Base-by-base conservation (phyloP, 1,139 yeast species). In the Zygosaccharomyces sapae region DNA sequence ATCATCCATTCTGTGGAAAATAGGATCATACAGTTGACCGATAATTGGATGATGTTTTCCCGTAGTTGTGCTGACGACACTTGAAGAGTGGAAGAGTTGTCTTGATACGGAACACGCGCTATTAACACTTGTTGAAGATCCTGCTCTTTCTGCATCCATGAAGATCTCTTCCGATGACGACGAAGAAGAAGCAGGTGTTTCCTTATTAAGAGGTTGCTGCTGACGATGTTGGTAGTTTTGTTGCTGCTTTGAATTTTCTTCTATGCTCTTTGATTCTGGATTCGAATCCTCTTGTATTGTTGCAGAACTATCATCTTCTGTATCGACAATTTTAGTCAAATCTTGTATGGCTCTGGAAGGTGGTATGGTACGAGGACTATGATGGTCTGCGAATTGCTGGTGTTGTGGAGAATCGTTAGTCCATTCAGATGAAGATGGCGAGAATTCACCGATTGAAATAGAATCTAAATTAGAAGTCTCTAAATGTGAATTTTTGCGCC, bases 1-100 rank as follows among this genome's bases (percentile, higher is more conserved):
- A 44, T 67, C 70, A 49, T 77, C 79, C 55, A 79, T 70, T 54
- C 72, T 74, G 12, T 66, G 66, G 44, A 79, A 66, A 5, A 80
- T 66, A 1, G 81, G 80, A 54, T 71, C 65, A 62, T 78, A 79
- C 51, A 78, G 66, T 31, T 68, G 69, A 22, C 70, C 69, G 3
- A 76, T 70, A 10, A 67, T 62, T 2, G 78, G 76, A 54, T 75
- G 79, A 64, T 51, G 57, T 10, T 40, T 46, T 8, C 36, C 37
- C 36, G 38, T 36, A 34, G 36, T 22, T 4, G 36, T 36, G 18
- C 38, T 39, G 7, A 30, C 34, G 33, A 25, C 36, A 29, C 38
- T 34, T 25, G 47, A 44, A 36, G 31, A 39, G 12, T 46, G 41
- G 19, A 38, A 38, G 8, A 33, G 31, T 35, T 37, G 48, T 45